These are phyloP conservation scores for Acanthamoeba lenticulata DNA, from an alignment of 208 protist genomes.

Conservation along the genomic window DNA sequence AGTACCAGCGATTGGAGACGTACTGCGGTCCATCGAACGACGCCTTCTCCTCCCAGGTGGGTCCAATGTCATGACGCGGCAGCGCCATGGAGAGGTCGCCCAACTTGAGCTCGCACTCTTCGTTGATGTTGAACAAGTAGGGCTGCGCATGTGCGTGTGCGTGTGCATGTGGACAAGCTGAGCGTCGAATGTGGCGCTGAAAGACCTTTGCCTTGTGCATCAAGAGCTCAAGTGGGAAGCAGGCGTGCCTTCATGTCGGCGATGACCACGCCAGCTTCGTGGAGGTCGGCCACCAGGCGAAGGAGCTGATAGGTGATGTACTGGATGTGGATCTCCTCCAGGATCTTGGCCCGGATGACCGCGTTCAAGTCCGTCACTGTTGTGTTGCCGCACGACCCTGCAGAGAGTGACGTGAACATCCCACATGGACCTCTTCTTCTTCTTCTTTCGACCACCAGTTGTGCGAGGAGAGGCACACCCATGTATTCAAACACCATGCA, in stretches of 20 bases:
- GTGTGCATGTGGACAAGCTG: no score
- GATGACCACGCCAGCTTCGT: conserved; percentile 78
- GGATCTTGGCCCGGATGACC: conserved; percentile 97
- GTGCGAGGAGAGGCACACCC: conserved; percentile 76
- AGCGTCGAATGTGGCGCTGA: no score
- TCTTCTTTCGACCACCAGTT: background rate
- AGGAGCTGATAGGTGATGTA: conserved; percentile 98
- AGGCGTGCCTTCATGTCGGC: no score
- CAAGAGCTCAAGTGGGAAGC: conserved; percentile 81
- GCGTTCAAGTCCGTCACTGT: conserved; percentile 91
- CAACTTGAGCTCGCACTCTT: no score
- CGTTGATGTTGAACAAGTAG: no score
- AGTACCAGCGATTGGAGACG: conserved; percentile 95
- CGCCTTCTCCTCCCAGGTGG: conserved; percentile 79
- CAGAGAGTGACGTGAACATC: background rate
- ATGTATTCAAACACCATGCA: conserved; percentile 99
- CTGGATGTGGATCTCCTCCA: conserved; percentile 97
- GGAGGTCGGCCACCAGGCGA: conserved; percentile 95
- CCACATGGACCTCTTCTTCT: background rate
- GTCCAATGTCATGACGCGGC: conserved; percentile 74
- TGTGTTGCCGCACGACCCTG: no score
- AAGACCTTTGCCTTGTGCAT: no score
- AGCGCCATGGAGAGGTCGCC: conserved; percentile 98
- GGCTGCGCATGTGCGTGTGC: no score
- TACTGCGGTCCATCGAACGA: conserved; percentile 86